Evolutionary conservation across 2,329 filamentous ascomycete species (phyloP), one percentile per base, ranked within the genome.

Genomic region (Epichloe baconii): DNA sequence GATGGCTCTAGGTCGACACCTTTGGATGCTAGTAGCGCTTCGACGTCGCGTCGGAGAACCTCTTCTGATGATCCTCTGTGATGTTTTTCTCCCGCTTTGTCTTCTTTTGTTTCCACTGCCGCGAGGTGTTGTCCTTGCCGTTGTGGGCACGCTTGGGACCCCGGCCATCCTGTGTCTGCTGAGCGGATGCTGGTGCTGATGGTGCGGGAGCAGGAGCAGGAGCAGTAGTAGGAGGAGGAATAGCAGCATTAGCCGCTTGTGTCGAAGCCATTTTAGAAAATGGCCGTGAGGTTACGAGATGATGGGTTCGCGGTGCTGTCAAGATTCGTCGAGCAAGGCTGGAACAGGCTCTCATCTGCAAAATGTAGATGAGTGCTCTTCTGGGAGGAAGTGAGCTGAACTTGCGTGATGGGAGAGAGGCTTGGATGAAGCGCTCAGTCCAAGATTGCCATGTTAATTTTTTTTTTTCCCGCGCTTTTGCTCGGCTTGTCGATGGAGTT

Each of bases 1-100:
- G 36, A 31, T 8, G 45, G 37, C 10, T 46, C 21, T 2, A 34
- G 23, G 37, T 31, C 35, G 26, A 48, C 21, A 17, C 64, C 69
- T 35, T 76, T 66, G 43, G 68, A 71, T 47, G 65, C 71, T 44
- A 79, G 66, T 23, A 84, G 65, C 3, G 72, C 71, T 48, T 79
- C 70, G 45, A 88, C 73, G 61, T 88, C 85, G 47, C 74, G 66
- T 47, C 76, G 69, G 44, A 88, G 70, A 45, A 88, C 79, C 61
- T 88, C 81, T 54, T 88, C 84, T 19, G 73, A 71, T 0, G 80
- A 79, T 8, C 80, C 55, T 78, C 77, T 42, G 77, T 77, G 54
- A 76, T 82, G 57, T 78, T 77, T 55, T 74, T 74, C 60, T 79
- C 76, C 51, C 75, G 74, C 72, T 78, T 80, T 40, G 72, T 72